These are phyloP conservation scores for Hirsutella rhossiliensis DNA, from an alignment of 2,329 filamentous ascomycete genomes.

Conservation along the genomic window DNA sequence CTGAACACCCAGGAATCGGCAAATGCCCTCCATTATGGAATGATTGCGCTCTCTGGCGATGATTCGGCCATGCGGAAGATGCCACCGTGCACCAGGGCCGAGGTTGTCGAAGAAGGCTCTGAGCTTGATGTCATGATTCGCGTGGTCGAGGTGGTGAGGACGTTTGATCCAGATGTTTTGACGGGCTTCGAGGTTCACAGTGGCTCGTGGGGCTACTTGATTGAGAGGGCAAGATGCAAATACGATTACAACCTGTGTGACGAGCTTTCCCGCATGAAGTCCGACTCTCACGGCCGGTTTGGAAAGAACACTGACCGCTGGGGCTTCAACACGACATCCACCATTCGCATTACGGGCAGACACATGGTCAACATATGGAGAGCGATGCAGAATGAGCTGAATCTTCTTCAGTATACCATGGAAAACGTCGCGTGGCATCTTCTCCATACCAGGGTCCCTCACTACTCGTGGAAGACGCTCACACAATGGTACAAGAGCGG, in stretches of 20 bases:
- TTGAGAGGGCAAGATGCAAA: constrained; percentile 74
- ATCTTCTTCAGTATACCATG: constrained; percentile 87
- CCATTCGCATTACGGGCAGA: constrained; percentile 81
- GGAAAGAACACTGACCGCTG: constrained; percentile 80
- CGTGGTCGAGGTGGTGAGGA: constrained; percentile 78
- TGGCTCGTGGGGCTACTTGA: constrained; percentile 88
- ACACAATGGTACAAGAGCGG: constrained; percentile 70
- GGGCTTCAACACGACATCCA: constrained; percentile 91
- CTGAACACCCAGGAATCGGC: constrained; percentile 25
- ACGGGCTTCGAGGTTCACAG: constrained; percentile 94
- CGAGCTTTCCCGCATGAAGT: constrained; percentile 81
- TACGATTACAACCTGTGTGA: constrained; percentile 88
- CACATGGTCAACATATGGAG: constrained; percentile 98
- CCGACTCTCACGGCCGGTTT: constrained; percentile 69
- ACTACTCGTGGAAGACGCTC: constrained; percentile 69
- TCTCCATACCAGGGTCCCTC: constrained; percentile 75
- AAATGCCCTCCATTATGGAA: constrained; percentile 49
- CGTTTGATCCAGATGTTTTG: constrained; percentile 79
- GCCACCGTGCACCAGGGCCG: constrained; percentile 44
- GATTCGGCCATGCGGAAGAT: constrained; percentile 48
- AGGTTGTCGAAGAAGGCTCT: constrained; percentile 61
- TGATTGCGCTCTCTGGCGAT: constrained; percentile 59
- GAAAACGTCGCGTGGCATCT: constrained; percentile 92
- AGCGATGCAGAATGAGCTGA: constrained; percentile 87
- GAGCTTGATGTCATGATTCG: constrained; percentile 77